Percentiles rank a stretch among this genome's conserved stretches.
These are phyloP conservation scores for Yamadazyma takamatsuzukensis DNA, from an alignment of 805 yeast genomes.

Conservation along the genomic window DNA sequence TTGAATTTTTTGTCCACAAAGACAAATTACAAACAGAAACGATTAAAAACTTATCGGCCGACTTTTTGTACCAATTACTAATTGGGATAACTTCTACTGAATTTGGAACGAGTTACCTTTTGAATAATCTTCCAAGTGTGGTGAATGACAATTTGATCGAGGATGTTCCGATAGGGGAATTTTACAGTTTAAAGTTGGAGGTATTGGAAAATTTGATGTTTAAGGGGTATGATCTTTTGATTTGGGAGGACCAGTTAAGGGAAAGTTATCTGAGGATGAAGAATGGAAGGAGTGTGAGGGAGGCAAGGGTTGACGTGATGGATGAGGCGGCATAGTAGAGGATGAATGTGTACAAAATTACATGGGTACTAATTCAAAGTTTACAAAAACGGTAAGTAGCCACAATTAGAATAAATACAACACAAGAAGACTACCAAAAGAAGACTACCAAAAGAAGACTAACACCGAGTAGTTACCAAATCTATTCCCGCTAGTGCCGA, in stretches of 20 bases:
- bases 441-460: neutral
- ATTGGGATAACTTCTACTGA: slow-evolving; percentile 16
- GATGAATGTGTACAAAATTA: neutral
- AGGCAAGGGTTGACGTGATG: slow-evolving; percentile 20
- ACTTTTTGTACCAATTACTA: slow-evolving; percentile 19
- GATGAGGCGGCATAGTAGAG: slow-evolving; percentile 14
- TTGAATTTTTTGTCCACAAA: slow-evolving; percentile 11
- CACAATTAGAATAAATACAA: no score
- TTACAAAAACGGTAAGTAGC: no score
- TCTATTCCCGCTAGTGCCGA: no score
- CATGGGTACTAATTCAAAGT: no score
- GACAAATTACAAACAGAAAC: slow-evolving; percentile 8
- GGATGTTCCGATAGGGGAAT: slow-evolving; percentile 14
- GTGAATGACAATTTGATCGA: slow-evolving; percentile 19
- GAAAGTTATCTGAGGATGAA: slow-evolving; percentile 19
- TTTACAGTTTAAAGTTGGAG: slow-evolving; percentile 22
- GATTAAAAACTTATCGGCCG: slow-evolving; percentile 11
- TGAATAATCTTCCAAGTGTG: slow-evolving; percentile 21
- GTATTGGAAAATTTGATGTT: slow-evolving; percentile 21
- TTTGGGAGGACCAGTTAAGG: slow-evolving; percentile 21
- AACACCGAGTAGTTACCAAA: no score
- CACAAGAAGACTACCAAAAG: neutral
- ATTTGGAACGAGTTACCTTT: slow-evolving; percentile 17
- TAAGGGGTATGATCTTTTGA: slow-evolving; percentile 12
- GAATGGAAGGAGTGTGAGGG: slow-evolving; percentile 17